Percentiles rank a stretch among this genome's conserved stretches.
phyloP scores from a whole-genome alignment of 2,329 filamentous ascomycete species.

The Basipetospora chlamydospora region DNA sequence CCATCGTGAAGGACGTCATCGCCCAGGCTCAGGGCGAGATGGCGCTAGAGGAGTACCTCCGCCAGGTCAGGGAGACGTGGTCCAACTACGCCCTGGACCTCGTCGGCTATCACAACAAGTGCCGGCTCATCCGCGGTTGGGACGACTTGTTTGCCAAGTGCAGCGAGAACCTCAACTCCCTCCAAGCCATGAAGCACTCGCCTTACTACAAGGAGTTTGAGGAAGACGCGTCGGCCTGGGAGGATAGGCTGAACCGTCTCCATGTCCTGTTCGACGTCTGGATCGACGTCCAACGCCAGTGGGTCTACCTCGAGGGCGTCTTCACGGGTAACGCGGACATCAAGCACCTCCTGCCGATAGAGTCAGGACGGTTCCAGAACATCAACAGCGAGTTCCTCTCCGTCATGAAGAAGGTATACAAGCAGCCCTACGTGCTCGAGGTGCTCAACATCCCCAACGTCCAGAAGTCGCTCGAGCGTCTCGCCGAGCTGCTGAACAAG shows the following conservation, averaged over 20 bases:
- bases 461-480: slow-evolving; percentile 85
- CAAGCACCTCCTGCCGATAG: slow-evolving; percentile 90
- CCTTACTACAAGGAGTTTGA: slow-evolving; percentile 99
- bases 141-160: slow-evolving; percentile 97
- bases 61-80: slow-evolving; percentile 93
- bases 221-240: slow-evolving; percentile 91
- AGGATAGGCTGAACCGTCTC: slow-evolving; percentile 93
- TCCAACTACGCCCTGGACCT: slow-evolving; percentile 88
- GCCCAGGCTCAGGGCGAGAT: slow-evolving; percentile 94
- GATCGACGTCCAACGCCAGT: slow-evolving; percentile 99
- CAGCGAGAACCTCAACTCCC: slow-evolving; percentile 91
- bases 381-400: slow-evolving; percentile 98
- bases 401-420: slow-evolving; percentile 99
- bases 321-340: slow-evolving; percentile 98
- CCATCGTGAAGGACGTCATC: slow-evolving; percentile 83
- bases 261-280: slow-evolving; percentile 98
- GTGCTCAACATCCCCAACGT: slow-evolving; percentile 92
- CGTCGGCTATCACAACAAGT: slow-evolving; percentile 96
- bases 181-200: slow-evolving; percentile 97
- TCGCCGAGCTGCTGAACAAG: slow-evolving; percentile 96
- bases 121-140: slow-evolving; percentile 91
- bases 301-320: slow-evolving; percentile 97
- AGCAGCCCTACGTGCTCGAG: slow-evolving; percentile 88
- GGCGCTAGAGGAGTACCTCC: slow-evolving; percentile 94
- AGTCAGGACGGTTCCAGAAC: slow-evolving; percentile 94